Evolutionary conservation across 1,284 basidiomycete species (phyloP), one percentile per base, ranked within the genome.

Genomic region (Cryptococcus sp.): DNA sequence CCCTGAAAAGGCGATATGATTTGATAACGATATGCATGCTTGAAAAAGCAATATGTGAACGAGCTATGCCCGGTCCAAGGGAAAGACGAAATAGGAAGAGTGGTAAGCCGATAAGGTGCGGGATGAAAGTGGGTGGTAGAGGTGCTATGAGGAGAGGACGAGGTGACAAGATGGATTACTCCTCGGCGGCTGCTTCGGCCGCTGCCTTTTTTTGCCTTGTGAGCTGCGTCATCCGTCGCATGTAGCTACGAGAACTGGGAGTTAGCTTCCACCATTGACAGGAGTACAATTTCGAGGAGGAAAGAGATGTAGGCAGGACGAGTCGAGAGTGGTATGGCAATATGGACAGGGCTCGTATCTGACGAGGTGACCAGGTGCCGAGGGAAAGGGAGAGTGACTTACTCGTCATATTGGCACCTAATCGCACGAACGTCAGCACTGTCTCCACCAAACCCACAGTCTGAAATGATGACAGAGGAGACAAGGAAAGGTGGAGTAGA

Each of bases 341-440:
- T 50, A 39, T 10, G 47, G 27, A 20, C 8, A 44, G 42, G n/a
- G 38, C 31, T 25, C 4, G 42, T 7, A 45, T 22, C 42, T 6
- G 11, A 10, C 2, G 8, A 4, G 7, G 13, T 19, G 20, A 19
- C 20, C 5, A 38, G 49, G 20, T n/a, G 48, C 10, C 7, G 39
- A 45, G 11, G 45, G 52, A 10, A 23, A 47, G 13, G 40, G 16
- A 15, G 7, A 3, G 8, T n/a, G 47, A 42, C 89, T 78, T 76
- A 92, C 90, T 93, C 90, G 68, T 92, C 89, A 75, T 91, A 92
- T 78, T 93, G 90, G 76, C 90, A 92, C 80, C 90, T 93, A 57
- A 59, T 31, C 1, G 27, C 22, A 47, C 13, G 52, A 40, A 39
- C 23, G 31, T 17, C 3, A 48, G 16, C 25, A 35, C 31, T 35